phyloP scores from a whole-genome alignment of 2,329 filamentous ascomycete genomes.

The Didymella sp. region DNA sequence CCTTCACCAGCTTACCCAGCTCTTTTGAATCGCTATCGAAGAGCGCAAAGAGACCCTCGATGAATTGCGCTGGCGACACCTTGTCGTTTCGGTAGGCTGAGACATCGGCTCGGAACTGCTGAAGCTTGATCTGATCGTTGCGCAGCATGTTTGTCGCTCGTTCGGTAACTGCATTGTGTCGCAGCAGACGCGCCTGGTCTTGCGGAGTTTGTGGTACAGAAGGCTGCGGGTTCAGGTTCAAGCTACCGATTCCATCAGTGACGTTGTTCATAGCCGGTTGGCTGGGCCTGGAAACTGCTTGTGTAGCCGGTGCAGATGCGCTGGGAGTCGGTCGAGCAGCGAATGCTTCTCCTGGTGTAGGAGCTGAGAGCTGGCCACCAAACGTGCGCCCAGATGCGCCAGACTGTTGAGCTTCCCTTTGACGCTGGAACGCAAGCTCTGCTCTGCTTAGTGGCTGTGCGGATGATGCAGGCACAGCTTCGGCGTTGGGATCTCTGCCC shows the following conservation, averaged over 20 bases:
- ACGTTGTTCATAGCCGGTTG: slow-evolving; percentile 25
- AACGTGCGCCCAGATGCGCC: slow-evolving; percentile 81
- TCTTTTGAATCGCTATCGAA: slow-evolving; percentile 83
- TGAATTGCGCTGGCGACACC: slow-evolving; percentile 76
- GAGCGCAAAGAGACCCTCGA: slow-evolving; percentile 86
- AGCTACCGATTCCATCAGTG: slow-evolving; percentile 28
- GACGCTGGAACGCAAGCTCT: slow-evolving; percentile 88
- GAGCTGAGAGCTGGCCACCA: slow-evolving; percentile 78
- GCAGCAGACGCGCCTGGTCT: slow-evolving; percentile 79
- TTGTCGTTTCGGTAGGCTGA: slow-evolving; percentile 76
- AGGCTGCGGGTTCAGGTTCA: slow-evolving; percentile 45
- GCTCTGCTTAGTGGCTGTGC: slow-evolving; percentile 83
- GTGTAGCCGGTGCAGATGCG: slow-evolving; percentile 46
- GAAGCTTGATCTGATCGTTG: slow-evolving; percentile 76
- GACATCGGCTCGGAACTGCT: slow-evolving; percentile 78
- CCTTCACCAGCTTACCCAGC: slow-evolving; percentile 86
- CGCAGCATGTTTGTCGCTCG: slow-evolving; percentile 81
- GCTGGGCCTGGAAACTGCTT: slow-evolving; percentile 49
- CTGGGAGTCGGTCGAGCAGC: slow-evolving; percentile 57
- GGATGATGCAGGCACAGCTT: slow-evolving; percentile 76
- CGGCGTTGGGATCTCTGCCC: slow-evolving; percentile 86
- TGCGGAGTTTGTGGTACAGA: slow-evolving; percentile 63
- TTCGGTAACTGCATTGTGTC: slow-evolving; percentile 85
- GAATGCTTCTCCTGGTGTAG: slow-evolving; percentile 51
- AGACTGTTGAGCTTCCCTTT: slow-evolving; percentile 89